Base-by-base conservation (phyloP, 2,329 filamentous ascomycete species). In the Fusarium sp. region DNA sequence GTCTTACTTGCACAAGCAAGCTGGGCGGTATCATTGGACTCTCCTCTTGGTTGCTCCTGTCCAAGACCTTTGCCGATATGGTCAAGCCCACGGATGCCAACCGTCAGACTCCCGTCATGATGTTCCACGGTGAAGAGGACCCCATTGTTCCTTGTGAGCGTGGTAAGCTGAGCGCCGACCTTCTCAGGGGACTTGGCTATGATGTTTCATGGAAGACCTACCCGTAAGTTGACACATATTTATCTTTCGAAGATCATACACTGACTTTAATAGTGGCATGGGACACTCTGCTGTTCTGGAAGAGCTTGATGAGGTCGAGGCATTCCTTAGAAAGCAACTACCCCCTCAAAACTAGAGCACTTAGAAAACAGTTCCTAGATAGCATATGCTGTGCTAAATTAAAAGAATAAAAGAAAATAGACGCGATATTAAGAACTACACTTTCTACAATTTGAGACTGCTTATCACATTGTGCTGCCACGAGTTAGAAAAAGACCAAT, bases 1-100 rank as follows among this genome's bases (percentile, higher is more conserved):
- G 93, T 7, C 81, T 97, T 43, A 97, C 94, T 7, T 87, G 84
- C 71, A 81, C 83, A 62, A 84, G 88, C 72, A 93, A 93, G 81
- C 84, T 98, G 18, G 95, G 89, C n/a, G 95, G 94, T 67, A 92
- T 98, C 69, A 90, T 98, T 67, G 93, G 91, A 10, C 81, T 98
- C 66, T 96, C 92, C 14, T 91, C 89, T 74, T 98, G 97, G 80
- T 81, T 98, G 72, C 85, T 93, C 21, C 83, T 98, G 30, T 81
- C 80, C 54, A 72, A 77, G 55, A 84, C 81, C 65, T 85, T 88
- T 71, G 76, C 79, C 48, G 78, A 81, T 19, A 59, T 76, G 18
- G 68, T 84, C 23, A 79, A 81, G 4, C 77, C 80, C 16, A 73
- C 68, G 9, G 82, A 85, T 83, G 45, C 65, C 61, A 84, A 86